Evolutionary conservation across 176 grass and related monocot species (phyloP).

Genomic region (Thinopyrum elongatum): DNA sequence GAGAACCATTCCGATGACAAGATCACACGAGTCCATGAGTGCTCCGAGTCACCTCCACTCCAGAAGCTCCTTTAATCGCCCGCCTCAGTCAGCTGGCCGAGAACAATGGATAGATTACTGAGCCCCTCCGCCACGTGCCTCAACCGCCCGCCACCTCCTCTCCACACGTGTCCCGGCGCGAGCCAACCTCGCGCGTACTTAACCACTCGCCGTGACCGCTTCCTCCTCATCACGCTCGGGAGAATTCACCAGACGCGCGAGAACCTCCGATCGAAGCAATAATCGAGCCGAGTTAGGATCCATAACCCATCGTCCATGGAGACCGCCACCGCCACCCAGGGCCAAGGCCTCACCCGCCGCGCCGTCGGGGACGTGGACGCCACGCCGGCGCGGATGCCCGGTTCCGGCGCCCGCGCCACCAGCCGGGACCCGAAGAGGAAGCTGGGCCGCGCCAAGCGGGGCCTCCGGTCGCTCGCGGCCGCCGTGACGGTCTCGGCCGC

Average conservation of each 20-base stretch:
- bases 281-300: not conserved
- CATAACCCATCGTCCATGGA: slow-evolving; percentile 16
- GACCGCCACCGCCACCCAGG: slow-evolving; percentile 8
- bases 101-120: not conserved
- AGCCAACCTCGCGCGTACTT: slow-evolving; percentile 34
- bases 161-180: slow-evolving; percentile 45
- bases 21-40: not conserved
- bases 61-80: slow-evolving; percentile 25
- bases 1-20: not conserved
- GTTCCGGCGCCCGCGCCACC: not conserved
- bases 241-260: not conserved
- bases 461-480: slow-evolving; percentile 48
- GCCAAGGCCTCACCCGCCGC: slow-evolving; percentile 55
- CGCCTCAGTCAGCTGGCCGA: slow-evolving; percentile 18
- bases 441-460: slow-evolving; percentile 34
- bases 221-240: not conserved
- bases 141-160: not conserved
- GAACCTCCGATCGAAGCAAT: not conserved
- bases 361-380: not conserved
- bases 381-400: not conserved
- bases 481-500: slow-evolving; percentile 42
- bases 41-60: not conserved
- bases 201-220: not conserved
- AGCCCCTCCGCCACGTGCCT: slow-evolving; percentile 26
- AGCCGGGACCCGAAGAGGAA: not conserved